These are phyloP conservation scores for Candida yuanshanica DNA, from an alignment of 805 yeast species.

Conservation along the genomic window DNA sequence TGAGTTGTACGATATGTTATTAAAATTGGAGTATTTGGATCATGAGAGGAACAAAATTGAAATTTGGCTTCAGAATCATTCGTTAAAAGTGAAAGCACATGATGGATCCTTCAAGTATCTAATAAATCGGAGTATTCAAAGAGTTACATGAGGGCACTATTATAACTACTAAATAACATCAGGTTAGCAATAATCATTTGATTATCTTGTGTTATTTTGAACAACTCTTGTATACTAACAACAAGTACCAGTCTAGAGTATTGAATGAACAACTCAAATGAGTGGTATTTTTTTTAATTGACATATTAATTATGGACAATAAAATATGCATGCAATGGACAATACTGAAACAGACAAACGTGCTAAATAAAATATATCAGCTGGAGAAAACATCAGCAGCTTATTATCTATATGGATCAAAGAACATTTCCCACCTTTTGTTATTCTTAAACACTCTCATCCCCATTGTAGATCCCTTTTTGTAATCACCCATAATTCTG, in stretches of 20 bases:
- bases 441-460: slow-evolving; percentile 53
- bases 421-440: slow-evolving; percentile 41
- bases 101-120: slow-evolving; percentile 4
- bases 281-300: too few relatives aligned
- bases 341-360: too few relatives aligned
- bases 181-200: too few relatives aligned
- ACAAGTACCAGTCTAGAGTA: too few relatives aligned
- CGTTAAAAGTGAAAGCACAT: neutral
- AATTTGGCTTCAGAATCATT: slow-evolving; percentile 1
- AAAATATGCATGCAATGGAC: too few relatives aligned
- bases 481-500: slow-evolving; percentile 32
- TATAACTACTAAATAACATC: too few relatives aligned
- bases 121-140: neutral
- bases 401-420: slow-evolving; percentile 48
- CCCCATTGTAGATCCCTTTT: slow-evolving; percentile 50
- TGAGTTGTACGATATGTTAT: slow-evolving; percentile 2
- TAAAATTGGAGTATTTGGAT: slow-evolving; percentile 10
- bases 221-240: too few relatives aligned
- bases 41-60: slow-evolving; percentile 5
- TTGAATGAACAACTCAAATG: too few relatives aligned
- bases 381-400: neutral
- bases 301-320: too few relatives aligned
- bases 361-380: too few relatives aligned
- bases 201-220: too few relatives aligned
- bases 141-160: neutral